Percentiles rank a stretch among this genome's conserved stretches.
Conservation (phyloP, 2,329 filamentous ascomycete genomes). For the Penicillium sp. region DNA sequence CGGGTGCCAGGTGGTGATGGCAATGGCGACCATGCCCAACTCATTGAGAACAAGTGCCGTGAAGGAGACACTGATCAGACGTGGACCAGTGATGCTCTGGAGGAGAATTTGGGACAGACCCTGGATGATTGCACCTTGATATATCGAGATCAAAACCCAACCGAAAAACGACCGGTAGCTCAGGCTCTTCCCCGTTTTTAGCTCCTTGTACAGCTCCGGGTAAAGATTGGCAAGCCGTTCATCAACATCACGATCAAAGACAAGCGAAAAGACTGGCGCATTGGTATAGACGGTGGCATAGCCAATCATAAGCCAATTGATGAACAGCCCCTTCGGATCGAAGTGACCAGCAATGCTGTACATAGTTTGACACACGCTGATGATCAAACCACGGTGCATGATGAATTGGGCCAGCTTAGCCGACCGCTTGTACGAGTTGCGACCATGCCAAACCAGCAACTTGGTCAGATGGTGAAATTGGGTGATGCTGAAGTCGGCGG, state of each 20-base stretch:
- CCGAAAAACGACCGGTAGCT: slow-evolving; percentile 93
- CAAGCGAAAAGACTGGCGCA: slow-evolving; percentile 82
- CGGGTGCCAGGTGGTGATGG: slow-evolving; percentile 95
- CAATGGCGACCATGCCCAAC: slow-evolving; percentile 91
- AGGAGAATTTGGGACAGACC: slow-evolving; percentile 86
- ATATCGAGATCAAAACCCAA: slow-evolving; percentile 91
- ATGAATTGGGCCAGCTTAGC: slow-evolving; percentile 97
- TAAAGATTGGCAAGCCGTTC: slow-evolving; percentile 91
- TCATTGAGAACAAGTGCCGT: slow-evolving; percentile 91
- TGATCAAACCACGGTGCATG: slow-evolving; percentile 93
- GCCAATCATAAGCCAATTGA: slow-evolving; percentile 92
- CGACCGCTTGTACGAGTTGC: slow-evolving; percentile 92
- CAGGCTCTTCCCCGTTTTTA: slow-evolving; percentile 80
- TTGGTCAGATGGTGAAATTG: slow-evolving; percentile 95
- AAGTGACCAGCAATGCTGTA: slow-evolving; percentile 91
- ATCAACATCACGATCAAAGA: slow-evolving; percentile 91
- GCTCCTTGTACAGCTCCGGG: slow-evolving; percentile 93
- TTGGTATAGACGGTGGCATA: slow-evolving; percentile 97
- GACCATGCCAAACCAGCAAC: slow-evolving; percentile 95
- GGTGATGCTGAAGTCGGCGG: slow-evolving; percentile 92
- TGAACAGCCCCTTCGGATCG: slow-evolving; percentile 90
- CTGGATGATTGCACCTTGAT: slow-evolving; percentile 93
- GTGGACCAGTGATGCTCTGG: slow-evolving; percentile 58
- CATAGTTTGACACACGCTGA: slow-evolving; percentile 93
- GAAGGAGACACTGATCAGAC: slow-evolving; percentile 86